Conservation (phyloP, 306 rosid genomes). For the Castanospermum australe region DNA sequence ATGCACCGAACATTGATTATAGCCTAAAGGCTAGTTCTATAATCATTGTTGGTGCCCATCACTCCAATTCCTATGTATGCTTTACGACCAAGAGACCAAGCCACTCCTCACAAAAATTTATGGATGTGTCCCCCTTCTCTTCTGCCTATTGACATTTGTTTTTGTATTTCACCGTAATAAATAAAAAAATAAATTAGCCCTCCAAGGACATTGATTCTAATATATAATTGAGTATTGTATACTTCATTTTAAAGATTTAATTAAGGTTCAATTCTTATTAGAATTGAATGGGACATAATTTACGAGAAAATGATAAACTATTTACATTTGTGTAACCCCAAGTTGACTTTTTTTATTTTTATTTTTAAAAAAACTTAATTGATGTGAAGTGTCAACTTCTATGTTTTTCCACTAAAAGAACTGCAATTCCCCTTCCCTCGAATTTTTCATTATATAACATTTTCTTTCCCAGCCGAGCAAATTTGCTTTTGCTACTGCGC, state of each 20-base stretch:
- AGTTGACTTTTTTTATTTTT: background rate
- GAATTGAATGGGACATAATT: background rate
- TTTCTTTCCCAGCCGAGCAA: background rate
- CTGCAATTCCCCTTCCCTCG: background rate
- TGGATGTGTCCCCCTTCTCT: background rate
- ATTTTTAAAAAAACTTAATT: background rate
- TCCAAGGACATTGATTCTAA: background rate
- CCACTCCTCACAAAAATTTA: background rate
- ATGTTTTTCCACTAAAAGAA: background rate
- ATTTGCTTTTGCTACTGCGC: background rate
- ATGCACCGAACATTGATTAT: background rate
- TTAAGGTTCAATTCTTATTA: background rate
- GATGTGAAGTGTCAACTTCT: background rate
- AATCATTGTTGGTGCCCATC: slow-evolving; percentile 13
- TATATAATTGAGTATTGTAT: background rate
- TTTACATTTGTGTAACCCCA: background rate
- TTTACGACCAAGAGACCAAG: slow-evolving; percentile 23
- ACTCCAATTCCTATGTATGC: background rate
- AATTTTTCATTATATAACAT: background rate
- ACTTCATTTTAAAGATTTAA: background rate
- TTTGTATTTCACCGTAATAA: background rate
- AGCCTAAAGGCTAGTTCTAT: background rate
- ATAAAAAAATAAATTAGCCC: background rate
- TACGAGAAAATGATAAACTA: background rate
- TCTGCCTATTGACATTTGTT: background rate